Evolutionary conservation across 768 basidiomycete genomes (phyloP), one percentile per base, ranked within the genome.

Genomic region (Lactifluus volemus): DNA sequence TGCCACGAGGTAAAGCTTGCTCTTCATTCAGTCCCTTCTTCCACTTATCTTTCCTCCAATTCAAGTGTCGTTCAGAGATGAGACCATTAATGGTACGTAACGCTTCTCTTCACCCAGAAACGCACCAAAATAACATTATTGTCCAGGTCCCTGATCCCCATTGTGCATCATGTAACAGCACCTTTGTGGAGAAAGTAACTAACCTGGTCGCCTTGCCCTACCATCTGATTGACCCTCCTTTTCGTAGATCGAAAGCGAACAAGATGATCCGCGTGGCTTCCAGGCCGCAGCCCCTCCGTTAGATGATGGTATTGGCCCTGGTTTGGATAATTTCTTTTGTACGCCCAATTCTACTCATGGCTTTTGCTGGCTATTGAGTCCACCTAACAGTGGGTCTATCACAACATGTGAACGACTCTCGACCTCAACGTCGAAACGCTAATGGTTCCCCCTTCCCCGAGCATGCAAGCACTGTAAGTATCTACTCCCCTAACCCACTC

Each of bases 11-110:
- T 84, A 47, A 15, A 73, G 68, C 3, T 36, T 14, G n/a, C 32
- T 63, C 41, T 55, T 11, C 17, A 8, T 5, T 42, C 21, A 25
- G 49, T 51, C 50, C 52, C 17, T 25, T 19, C 63, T 12, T 48
- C 58, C 50, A 59, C 48, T 63, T 25, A 55, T 29, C 39, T 6
- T 56, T 53, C 36, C 48, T 60, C 14, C 68, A 32, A 94, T 60
- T 12, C 68, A 32, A 94, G 92, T 96, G 93, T 69, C 80, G 85
- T 70, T 84, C 88, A 55, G 90, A 95, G 74, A 94, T 91, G 90
- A 76, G 86, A 55, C 91, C 92, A 1, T 74, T 93, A 49, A 91
- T 89, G 88, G 90, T 92, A 65, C 45, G 62, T 61, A 59, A 15
- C n/a, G 48, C n/a, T 17, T 19, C n/a, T 15, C 19, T 11, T 39